Evolutionary conservation across 805 yeast species (phyloP).

Genomic region (Ogataea thermomethanolica): DNA sequence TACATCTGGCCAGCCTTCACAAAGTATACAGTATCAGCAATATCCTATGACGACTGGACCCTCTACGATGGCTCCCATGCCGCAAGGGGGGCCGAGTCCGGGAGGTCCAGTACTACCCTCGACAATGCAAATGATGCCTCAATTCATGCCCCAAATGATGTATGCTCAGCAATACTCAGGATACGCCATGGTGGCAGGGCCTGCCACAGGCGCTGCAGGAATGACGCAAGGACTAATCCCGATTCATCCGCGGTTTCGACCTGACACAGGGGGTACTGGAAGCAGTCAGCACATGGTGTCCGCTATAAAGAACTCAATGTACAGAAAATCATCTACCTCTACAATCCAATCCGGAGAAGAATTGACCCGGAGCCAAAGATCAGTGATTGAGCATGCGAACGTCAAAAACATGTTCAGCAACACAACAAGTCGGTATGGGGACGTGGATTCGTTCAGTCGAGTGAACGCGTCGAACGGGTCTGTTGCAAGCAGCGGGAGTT

Average conservation of each 20-base stretch:
- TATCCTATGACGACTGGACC: slow-evolving; percentile 2
- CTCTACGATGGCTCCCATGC: background rate
- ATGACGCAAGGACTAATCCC: slow-evolving; percentile 8
- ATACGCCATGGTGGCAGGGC: slow-evolving; percentile 10
- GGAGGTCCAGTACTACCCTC: background rate
- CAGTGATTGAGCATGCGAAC: slow-evolving; percentile 20
- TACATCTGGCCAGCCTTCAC: slow-evolving; percentile 3
- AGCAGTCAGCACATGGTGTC: slow-evolving; percentile 14
- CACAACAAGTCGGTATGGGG: slow-evolving; percentile 22
- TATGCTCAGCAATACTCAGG: slow-evolving; percentile 8
- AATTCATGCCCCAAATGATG: slow-evolving; percentile 6
- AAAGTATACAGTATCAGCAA: slow-evolving; percentile 6
- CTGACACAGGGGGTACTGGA: slow-evolving; percentile 7
- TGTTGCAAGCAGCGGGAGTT: slow-evolving; percentile 20
- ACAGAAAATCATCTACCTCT: slow-evolving; percentile 21
- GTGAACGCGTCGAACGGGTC: slow-evolving; percentile 18
- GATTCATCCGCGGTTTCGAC: slow-evolving; percentile 21
- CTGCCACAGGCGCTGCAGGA: slow-evolving; percentile 3
- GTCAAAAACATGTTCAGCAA: slow-evolving; percentile 20
- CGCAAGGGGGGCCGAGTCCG: background rate
- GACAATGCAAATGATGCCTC: slow-evolving; percentile 6
- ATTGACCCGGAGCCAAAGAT: slow-evolving; percentile 15
- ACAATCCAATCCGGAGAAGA: slow-evolving; percentile 24
- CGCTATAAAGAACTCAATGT: slow-evolving; percentile 20
- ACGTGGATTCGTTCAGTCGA: slow-evolving; percentile 17